Base-by-base conservation (phyloP, 352 stramenopile species). In the Pythium aphanidermatum region DNA sequence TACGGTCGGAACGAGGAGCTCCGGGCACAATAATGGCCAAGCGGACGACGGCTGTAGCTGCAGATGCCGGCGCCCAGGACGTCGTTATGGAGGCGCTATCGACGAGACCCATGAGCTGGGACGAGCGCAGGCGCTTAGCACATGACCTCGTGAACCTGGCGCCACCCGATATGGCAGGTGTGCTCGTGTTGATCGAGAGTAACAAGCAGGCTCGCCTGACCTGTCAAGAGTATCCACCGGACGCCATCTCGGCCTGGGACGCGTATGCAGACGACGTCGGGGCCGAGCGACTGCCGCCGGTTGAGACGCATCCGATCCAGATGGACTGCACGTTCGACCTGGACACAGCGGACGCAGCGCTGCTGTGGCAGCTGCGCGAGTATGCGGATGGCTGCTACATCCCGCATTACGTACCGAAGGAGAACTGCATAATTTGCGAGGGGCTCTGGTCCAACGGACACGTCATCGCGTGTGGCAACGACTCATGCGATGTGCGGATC, bases 331-430 rank as follows among this genome's bases (percentile, higher is more conserved):
- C 53, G 7, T 66, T 91, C 34, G 70, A 81, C 35, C 46, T 93
- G 31, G 81, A 93, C 41, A 36, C 53, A 3, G 72, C 79, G 3
- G 58, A 77, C 33, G 55, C 65, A 4, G 63, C 64, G 38, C 53
- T 90, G 27, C 51, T 93, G 26, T 46, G 57, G 3, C 65, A 82
- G 24, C 55, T 93, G 23, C 73, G 79, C 20, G 49, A 69, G 38
- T 93, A 91, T 53, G 81, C 91, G 17, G 72, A 89, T 58, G 60
- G 69, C 32, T 93, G 81, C 58, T 87, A 83, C 64, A 47, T 91
- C 17, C 78, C 81, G 16, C 72, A 86, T 49, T 85, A 74, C 34
- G 65, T 85, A 13, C 68, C 78, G 4, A 74, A 74, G 28, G 76
- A 86, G 46, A 84, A 91, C 54, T 93, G 81, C 55, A 65, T 52